phyloP scores from a whole-genome alignment of 2,329 filamentous ascomycete species.

The Eutypella sp. region DNA sequence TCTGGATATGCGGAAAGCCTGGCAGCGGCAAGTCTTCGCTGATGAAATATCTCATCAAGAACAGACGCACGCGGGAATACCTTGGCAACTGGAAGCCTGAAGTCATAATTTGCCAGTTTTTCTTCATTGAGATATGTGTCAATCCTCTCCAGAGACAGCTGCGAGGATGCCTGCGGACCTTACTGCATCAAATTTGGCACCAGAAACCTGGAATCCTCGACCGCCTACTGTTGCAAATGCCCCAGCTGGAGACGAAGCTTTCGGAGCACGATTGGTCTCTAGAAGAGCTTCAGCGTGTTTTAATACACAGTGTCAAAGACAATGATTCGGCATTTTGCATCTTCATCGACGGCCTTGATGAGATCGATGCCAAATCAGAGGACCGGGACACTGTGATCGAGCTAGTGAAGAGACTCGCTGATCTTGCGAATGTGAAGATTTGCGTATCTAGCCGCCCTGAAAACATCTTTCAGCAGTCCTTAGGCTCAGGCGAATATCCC shows the following conservation, averaged over 20 bases:
- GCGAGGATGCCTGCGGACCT: slow-evolving; percentile 8
- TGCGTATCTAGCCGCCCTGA: slow-evolving; percentile 10
- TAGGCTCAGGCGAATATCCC: neutral
- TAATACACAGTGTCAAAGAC: slow-evolving; percentile 1
- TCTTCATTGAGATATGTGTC: slow-evolving; percentile 8
- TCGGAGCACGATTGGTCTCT: slow-evolving; percentile 12
- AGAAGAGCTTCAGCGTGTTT: slow-evolving; percentile 3
- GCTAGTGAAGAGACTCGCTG: slow-evolving; percentile 3
- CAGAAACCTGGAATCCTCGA: neutral
- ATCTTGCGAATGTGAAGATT: slow-evolving; percentile 6
- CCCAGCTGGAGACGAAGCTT: slow-evolving; percentile 2
- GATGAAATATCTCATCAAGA: slow-evolving; percentile 7
- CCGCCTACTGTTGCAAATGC: neutral
- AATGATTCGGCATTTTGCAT: slow-evolving; percentile 3
- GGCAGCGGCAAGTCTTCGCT: slow-evolving; percentile 17
- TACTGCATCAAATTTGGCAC: slow-evolving; percentile 8
- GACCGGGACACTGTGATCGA: slow-evolving; percentile 1
- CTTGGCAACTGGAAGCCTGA: slow-evolving; percentile 2
- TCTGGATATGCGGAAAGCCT: slow-evolving; percentile 17
- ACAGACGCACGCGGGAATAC: neutral
- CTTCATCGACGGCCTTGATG: slow-evolving; percentile 12
- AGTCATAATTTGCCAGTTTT: slow-evolving; percentile 6
- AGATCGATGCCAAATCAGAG: slow-evolving; percentile 3
- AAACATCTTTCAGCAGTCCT: slow-evolving; percentile 1
- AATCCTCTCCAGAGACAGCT: slow-evolving; percentile 6